Evolutionary conservation across 2,329 filamentous ascomycete species (phyloP).

Genomic region (Lithohypha guttulata): DNA sequence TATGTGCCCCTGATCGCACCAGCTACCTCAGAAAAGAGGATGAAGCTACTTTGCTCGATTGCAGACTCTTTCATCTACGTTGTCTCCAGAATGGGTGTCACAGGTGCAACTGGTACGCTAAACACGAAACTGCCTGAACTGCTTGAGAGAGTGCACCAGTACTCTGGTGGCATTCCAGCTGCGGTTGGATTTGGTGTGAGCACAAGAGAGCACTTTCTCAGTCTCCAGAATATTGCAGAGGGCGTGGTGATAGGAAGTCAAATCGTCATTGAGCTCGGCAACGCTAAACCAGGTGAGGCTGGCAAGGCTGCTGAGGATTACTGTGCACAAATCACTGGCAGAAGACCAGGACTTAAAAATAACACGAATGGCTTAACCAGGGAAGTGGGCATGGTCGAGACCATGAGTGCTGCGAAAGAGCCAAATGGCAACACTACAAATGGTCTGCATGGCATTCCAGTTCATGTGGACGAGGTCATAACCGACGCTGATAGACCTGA

Average conservation of each 20-base stretch:
- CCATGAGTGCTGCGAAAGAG: slow-evolving; percentile 51
- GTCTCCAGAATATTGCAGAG: slow-evolving; percentile 72
- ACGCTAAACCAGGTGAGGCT: slow-evolving; percentile 55
- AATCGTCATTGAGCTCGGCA: slow-evolving; percentile 70
- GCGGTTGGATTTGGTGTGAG: slow-evolving; percentile 95
- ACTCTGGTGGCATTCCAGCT: slow-evolving; percentile 79
- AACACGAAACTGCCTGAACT: slow-evolving; percentile 74
- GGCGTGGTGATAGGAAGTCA: slow-evolving; percentile 95
- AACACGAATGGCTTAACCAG: slow-evolving; percentile 41
- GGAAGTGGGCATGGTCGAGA: slow-evolving; percentile 61
- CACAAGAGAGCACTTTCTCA: slow-evolving; percentile 85
- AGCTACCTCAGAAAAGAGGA: slow-evolving; percentile 79
- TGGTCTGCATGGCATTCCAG: slow-evolving; percentile 27
- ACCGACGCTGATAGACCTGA: slow-evolving; percentile 44
- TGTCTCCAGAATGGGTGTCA: slow-evolving; percentile 93
- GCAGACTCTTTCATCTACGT: slow-evolving; percentile 99
- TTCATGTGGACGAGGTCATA: slow-evolving; percentile 60
- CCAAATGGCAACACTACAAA: slow-evolving; percentile 41
- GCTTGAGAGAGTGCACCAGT: slow-evolving; percentile 75
- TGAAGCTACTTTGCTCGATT: slow-evolving; percentile 92
- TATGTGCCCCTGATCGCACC: slow-evolving; percentile 97
- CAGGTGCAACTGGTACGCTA: slow-evolving; percentile 73
- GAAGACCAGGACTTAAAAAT: slow-evolving; percentile 37
- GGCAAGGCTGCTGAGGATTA: slow-evolving; percentile 74
- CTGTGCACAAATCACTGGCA: slow-evolving; percentile 61